Percentiles rank a stretch among this genome's conserved stretches.
Conservation (phyloP, 352 stramenopile species). For the Thraustochytrium sp. region DNA sequence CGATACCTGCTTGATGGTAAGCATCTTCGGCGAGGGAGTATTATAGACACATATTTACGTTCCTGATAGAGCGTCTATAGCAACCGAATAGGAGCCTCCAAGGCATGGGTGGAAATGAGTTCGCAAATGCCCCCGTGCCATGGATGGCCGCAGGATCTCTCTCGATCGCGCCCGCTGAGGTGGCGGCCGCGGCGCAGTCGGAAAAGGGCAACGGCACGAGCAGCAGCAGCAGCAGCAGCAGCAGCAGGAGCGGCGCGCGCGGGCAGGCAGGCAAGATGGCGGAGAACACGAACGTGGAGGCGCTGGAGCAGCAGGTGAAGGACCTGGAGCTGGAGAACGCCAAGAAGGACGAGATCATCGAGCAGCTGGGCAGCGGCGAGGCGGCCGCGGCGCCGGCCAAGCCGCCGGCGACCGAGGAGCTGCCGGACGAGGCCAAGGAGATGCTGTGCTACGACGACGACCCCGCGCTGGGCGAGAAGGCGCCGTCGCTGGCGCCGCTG, state of each 20-base stretch:
- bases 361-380: neutral
- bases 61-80: no score
- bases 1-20: no score
- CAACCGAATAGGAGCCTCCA: no score
- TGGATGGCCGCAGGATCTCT: neutral
- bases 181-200: neutral
- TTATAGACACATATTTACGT: no score
- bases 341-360: slow-evolving; percentile 31
- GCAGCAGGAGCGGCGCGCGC: neutral
- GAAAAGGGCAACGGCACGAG: neutral
- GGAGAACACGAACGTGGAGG: neutral
- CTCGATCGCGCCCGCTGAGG: neutral
- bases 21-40: no score
- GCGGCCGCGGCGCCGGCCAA: neutral
- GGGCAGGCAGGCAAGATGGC: neutral
- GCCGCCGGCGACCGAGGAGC: neutral
- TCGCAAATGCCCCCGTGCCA: neutral
- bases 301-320: slow-evolving; percentile 24
- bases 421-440: slow-evolving; percentile 19
- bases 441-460: slow-evolving; percentile 22
- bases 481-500: slow-evolving; percentile 20
- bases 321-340: slow-evolving; percentile 27
- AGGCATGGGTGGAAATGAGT: no score
- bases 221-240: neutral
- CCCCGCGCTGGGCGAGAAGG: slow-evolving; percentile 11